Percentiles rank a stretch among this genome's conserved stretches.
These are phyloP conservation scores for Silene latifolia DNA, from an alignment of 148 eudicot genomes.

Conservation along the genomic window DNA sequence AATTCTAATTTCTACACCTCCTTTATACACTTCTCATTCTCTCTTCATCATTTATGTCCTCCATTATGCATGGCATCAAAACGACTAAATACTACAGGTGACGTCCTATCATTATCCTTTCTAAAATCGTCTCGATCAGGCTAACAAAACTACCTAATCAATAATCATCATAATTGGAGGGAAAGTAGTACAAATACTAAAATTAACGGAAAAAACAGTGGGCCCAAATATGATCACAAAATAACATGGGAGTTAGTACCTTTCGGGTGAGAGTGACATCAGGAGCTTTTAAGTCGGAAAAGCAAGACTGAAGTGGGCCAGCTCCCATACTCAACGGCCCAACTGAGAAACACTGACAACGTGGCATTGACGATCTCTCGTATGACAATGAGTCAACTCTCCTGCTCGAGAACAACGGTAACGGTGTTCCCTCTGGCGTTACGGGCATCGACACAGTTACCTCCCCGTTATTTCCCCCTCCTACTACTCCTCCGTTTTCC, in stretches of 20 bases:
- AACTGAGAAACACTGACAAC: constrained; percentile 65
- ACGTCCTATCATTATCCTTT: too few species aligned
- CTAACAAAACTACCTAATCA: too few species aligned
- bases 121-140: too few species aligned
- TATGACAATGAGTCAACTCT: constrained; percentile 73
- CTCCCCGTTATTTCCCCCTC: constrained; percentile 30
- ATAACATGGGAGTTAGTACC: constrained; percentile 33
- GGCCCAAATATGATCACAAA: neutral
- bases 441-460: constrained; percentile 40
- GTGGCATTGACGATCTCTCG: constrained; percentile 84
- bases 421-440: constrained; percentile 66
- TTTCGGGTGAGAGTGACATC: constrained; percentile 92
- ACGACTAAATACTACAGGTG: too few species aligned
- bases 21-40: too few species aligned
- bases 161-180: neutral
- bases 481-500: neutral
- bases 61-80: too few species aligned
- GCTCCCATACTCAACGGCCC: constrained; percentile 38
- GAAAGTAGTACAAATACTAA: neutral
- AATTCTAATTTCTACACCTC: too few species aligned
- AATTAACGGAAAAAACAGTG: neutral
- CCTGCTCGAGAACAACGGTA: constrained; percentile 46
- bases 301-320: constrained; percentile 62
- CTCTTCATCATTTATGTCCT: too few species aligned
- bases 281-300: constrained; percentile 54